Evolutionary conservation across 2,329 filamentous ascomycete genomes (phyloP).

Genomic region (Cordyceps cicadae): DNA sequence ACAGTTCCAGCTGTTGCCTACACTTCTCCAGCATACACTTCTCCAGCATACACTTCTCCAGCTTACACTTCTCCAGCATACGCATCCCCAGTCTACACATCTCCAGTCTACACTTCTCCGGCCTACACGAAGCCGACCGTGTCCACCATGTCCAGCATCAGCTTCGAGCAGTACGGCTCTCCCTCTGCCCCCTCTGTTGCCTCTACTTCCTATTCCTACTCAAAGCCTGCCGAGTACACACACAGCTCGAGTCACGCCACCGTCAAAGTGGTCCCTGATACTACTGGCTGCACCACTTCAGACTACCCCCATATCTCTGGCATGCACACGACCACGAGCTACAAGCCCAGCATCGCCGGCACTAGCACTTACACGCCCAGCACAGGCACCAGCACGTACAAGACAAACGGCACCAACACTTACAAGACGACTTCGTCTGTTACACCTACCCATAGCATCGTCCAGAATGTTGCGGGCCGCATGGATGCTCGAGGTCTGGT

Average conservation of each 20-base stretch:
- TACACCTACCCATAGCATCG: neutral
- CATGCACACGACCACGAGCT: neutral
- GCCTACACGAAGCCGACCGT: neutral
- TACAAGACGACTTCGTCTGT: neutral
- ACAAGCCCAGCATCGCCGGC: neutral
- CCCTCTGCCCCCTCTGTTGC: neutral
- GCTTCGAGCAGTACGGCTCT: neutral
- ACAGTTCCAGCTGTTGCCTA: neutral
- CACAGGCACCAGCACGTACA: neutral
- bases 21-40: neutral
- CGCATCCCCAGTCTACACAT: no score
- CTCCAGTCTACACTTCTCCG: neutral
- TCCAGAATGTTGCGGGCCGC: neutral
- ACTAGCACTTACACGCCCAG: neutral
- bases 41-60: no score
- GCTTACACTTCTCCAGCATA: no score
- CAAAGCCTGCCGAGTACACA: neutral
- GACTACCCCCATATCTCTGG: neutral
- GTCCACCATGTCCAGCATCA: neutral
- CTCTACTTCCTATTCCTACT: neutral
- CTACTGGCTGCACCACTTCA: neutral
- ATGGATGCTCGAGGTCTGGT: neutral
- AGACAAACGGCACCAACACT: neutral
- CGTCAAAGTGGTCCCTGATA: neutral
- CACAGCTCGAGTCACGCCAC: neutral